Evolutionary conservation across 1,284 basidiomycete genomes (phyloP).

Genomic region (Malassezia brasiliensis): DNA sequence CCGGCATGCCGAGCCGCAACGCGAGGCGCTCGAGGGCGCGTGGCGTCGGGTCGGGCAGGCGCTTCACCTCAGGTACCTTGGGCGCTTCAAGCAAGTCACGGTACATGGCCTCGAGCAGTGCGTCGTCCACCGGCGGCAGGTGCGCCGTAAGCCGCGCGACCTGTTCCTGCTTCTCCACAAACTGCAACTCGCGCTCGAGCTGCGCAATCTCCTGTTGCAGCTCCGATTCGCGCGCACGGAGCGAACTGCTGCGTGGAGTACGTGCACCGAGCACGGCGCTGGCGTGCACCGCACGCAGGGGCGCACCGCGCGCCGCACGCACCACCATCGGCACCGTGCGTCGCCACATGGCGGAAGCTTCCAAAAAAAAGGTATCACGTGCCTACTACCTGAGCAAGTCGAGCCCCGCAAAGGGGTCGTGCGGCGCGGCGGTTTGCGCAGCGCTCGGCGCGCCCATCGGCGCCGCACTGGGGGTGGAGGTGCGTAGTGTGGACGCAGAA

Average conservation of each 20-base stretch:
- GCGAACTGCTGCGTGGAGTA: not conserved
- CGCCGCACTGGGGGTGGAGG: not conserved
- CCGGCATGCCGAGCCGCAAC: not conserved
- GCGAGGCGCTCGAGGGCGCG: not conserved
- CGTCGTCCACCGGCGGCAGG: constrained; percentile 37
- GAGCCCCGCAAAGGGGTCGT: constrained; percentile 40
- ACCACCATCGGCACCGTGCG: not conserved
- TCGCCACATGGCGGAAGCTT: not conserved
- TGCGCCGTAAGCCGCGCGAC: constrained; percentile 24
- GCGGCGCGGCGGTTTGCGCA: not conserved
- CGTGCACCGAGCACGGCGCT: not conserved
- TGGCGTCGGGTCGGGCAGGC: constrained; percentile 7
- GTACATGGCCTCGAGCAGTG: constrained; percentile 34
- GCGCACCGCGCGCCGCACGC: not conserved
- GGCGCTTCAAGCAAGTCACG: constrained; percentile 26
- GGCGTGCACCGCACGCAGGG: constrained; percentile 1
- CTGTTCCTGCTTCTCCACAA: constrained; percentile 24
- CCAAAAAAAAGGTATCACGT: not conserved
- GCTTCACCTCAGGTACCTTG: constrained; percentile 17
- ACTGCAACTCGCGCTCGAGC: constrained; percentile 24
- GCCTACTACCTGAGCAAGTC: constrained; percentile 32
- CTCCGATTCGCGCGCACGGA: constrained; percentile 8
- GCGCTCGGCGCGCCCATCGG: not conserved
- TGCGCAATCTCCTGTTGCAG: constrained; percentile 28
- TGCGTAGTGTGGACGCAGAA: too few species aligned